phyloP scores from a whole-genome alignment of 352 stramenopile species.

The Phytophthora fragariae region DNA sequence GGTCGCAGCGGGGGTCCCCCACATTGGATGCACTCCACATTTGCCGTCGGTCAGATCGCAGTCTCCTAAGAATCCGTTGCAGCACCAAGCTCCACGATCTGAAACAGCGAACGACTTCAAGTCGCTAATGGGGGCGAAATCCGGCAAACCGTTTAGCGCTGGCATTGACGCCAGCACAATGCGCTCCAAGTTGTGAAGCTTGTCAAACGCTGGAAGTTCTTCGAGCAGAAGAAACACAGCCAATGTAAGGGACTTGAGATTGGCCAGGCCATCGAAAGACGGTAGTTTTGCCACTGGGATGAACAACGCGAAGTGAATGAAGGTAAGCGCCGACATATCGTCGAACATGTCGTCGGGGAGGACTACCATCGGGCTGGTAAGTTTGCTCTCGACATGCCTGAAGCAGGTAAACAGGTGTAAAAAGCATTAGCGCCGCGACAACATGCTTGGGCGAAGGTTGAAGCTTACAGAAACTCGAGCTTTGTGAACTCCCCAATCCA shows the following conservation, averaged over 20 bases:
- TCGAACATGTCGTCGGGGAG: slow-evolving; percentile 46
- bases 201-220: slow-evolving; percentile 25
- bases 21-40: slow-evolving; percentile 17
- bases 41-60: slow-evolving; percentile 20
- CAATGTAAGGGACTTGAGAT: slow-evolving; percentile 41
- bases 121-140: too few relatives aligned
- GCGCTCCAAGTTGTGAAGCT: slow-evolving; percentile 27
- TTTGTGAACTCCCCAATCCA: slow-evolving; percentile 29
- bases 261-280: slow-evolving; percentile 35
- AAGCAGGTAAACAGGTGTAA: too few relatives aligned
- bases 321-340: slow-evolving; percentile 44
- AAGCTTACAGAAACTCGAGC: slow-evolving; percentile 42
- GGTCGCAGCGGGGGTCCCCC: slow-evolving; percentile 9
- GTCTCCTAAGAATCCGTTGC: slow-evolving; percentile 36
- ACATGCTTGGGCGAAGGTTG: too few relatives aligned
- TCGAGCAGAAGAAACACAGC: slow-evolving; percentile 22
- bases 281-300: slow-evolving; percentile 28
- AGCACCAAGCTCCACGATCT: slow-evolving; percentile 23
- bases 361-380: not conserved
- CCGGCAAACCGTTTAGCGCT: slow-evolving; percentile 16
- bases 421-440: too few relatives aligned
- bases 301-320: slow-evolving; percentile 42
- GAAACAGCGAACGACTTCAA: too few relatives aligned
- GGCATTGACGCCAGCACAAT: slow-evolving; percentile 23
- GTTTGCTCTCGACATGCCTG: slow-evolving; percentile 18